phyloP scores from a whole-genome alignment of 371 early-diverging fungal genomes.

The Saksenaea oblongispora region DNA sequence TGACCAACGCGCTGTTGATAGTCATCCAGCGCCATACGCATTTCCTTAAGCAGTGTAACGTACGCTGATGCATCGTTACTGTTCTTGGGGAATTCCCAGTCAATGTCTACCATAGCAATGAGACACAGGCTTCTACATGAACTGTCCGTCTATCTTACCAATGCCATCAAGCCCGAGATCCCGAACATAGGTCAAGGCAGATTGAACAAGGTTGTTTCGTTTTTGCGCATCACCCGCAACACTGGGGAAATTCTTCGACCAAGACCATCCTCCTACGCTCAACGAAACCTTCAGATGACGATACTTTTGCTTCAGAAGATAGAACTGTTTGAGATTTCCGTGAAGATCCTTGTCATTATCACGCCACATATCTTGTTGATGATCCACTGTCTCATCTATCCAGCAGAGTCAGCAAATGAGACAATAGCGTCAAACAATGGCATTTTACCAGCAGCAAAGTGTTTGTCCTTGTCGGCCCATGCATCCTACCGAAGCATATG shows the following conservation, averaged over 20 bases:
- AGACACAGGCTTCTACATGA: background rate
- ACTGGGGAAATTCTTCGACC: conserved; percentile 77
- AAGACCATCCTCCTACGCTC: conserved; percentile 89
- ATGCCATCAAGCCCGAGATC: conserved; percentile 52
- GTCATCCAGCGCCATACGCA: conserved; percentile 65
- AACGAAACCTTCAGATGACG: conserved; percentile 71
- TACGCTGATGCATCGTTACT: conserved; percentile 77
- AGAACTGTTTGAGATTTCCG: conserved; percentile 79
- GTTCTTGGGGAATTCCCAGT: conserved; percentile 89
- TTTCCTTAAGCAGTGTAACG: conserved; percentile 66
- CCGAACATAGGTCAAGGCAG: conserved; percentile 55
- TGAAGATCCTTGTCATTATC: conserved; percentile 56
- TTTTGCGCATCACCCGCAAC: conserved; percentile 53
- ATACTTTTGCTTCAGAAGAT: conserved; percentile 69
- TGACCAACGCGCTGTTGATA: conserved; percentile 39
- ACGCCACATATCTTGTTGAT: conserved; percentile 54
- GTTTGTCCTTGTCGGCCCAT: conserved; percentile 49
- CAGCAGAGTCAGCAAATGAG: background rate
- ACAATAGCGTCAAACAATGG: too few species aligned
- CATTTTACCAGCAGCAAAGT: conserved; percentile 30
- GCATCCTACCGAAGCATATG: conserved; percentile 26
- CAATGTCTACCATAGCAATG: conserved; percentile 56
- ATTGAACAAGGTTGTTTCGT: conserved; percentile 58
- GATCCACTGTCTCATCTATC: conserved; percentile 31
- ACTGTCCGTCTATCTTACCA: conserved; percentile 12